Evolutionary conservation across 163 green algal species (phyloP).

Genomic region (Trebouxiophyceae sp.): DNA sequence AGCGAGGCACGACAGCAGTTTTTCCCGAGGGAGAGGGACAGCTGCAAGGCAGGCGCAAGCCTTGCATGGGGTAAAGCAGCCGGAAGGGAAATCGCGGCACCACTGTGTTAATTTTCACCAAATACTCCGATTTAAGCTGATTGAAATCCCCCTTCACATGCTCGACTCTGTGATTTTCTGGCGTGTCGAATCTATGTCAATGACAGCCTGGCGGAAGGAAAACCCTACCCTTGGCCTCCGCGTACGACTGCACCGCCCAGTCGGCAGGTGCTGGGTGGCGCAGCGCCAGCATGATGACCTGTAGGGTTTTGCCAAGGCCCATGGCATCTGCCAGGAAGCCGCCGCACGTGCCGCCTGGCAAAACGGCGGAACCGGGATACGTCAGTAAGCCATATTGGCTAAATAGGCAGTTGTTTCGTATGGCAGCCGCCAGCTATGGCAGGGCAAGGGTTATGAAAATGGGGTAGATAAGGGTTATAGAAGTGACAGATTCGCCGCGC

Average conservation of each 20-base stretch:
- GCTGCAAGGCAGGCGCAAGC: too few species aligned
- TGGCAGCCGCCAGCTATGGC: slow-evolving; percentile 5
- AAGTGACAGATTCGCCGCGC: slow-evolving; percentile 6
- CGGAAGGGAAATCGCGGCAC: too few species aligned
- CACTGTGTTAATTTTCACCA: not conserved
- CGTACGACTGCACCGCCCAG: slow-evolving; percentile 21
- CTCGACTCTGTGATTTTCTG: not conserved
- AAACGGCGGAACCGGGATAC: too few species aligned
- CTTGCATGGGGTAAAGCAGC: too few species aligned
- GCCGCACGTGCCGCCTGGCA: slow-evolving; percentile 44
- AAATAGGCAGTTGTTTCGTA: too few species aligned
- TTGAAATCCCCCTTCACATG: not conserved
- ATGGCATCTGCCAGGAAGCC: slow-evolving; percentile 48
- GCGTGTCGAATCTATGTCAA: too few species aligned
- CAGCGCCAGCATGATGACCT: slow-evolving; percentile 49
- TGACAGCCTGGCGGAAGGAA: too few species aligned
- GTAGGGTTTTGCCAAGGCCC: slow-evolving; percentile 42
- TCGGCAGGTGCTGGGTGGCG: slow-evolving; percentile 30
- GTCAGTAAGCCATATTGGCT: too few species aligned
- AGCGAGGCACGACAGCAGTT: too few species aligned
- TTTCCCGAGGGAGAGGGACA: too few species aligned
- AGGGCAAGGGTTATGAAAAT: not conserved
- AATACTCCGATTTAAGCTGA: not conserved
- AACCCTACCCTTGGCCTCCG: not conserved
- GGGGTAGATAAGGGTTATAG: too few species aligned